Percentiles rank a stretch among this genome's conserved stretches.
Conservation (phyloP, 345 rosid genomes). For the Salix caprea region DNA sequence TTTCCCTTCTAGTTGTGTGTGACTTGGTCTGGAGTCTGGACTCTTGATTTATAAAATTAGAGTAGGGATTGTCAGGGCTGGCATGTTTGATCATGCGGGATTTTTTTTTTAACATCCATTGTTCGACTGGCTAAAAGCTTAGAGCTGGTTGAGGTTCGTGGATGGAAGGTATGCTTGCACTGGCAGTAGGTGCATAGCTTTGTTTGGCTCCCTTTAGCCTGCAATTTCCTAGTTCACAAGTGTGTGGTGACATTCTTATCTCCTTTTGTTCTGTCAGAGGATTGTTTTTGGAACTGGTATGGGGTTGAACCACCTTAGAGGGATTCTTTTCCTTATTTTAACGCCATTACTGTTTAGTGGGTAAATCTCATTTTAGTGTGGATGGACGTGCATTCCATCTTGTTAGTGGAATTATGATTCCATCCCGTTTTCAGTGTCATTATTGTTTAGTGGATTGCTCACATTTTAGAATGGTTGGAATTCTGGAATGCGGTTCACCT, state of each 20-base stretch:
- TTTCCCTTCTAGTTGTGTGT: neutral
- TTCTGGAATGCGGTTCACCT: neutral
- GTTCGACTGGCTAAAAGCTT: neutral
- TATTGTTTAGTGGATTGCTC: too few species aligned
- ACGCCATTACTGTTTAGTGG: neutral
- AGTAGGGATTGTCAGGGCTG: neutral
- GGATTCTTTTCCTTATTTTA: neutral
- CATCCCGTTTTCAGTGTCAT: neutral
- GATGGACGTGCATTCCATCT: neutral
- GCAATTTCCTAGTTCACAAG: neutral
- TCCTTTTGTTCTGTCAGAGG: neutral
- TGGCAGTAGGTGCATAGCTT: neutral
- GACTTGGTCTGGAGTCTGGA: conserved; percentile 1
- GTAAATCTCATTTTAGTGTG: neutral
- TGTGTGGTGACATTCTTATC: neutral
- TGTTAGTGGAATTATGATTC: neutral
- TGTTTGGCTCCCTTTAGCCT: neutral
- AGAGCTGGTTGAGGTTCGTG: neutral
- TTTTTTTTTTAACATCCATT: neutral
- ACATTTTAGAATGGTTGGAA: neutral
- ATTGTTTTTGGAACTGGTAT: neutral
- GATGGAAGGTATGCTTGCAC: neutral
- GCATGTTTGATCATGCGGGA: neutral
- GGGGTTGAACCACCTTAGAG: neutral
- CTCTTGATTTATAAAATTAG: neutral